A percentile compares a stretch with the other conserved stretches of the same genome.
These are phyloP conservation scores for Scopulariopsis brevicaulis DNA, from an alignment of 2,329 filamentous ascomycete species.

Conservation along the genomic window DNA sequence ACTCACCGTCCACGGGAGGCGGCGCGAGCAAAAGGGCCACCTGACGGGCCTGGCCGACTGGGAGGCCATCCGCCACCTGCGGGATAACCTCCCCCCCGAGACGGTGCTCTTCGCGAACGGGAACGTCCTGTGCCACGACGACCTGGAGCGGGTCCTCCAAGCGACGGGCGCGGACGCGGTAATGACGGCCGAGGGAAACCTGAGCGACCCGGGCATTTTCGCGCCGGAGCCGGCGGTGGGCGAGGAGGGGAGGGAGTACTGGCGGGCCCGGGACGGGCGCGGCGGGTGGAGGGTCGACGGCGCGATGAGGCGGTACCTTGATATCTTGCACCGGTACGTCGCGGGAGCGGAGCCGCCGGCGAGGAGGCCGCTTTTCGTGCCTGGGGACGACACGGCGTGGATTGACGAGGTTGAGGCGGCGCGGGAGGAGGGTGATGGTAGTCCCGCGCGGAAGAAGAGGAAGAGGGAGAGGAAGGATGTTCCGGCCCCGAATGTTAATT, in stretches of 20 bases:
- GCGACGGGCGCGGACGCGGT: constrained; percentile 83
- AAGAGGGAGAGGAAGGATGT: constrained; percentile 21
- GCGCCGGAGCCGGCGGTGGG: constrained; percentile 51
- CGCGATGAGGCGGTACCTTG: constrained; percentile 75
- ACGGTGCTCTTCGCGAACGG: constrained; percentile 96
- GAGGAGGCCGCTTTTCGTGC: constrained; percentile 63
- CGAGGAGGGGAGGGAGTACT: constrained; percentile 68
- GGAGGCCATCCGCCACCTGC: constrained; percentile 69
- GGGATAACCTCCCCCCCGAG: constrained; percentile 72
- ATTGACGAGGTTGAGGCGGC: constrained; percentile 24
- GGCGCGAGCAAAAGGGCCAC: constrained; percentile 89
- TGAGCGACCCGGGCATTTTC: constrained; percentile 87
- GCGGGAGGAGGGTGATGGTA: constrained; percentile 16
- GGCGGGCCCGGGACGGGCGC: constrained; percentile 66
- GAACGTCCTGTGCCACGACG: constrained; percentile 72
- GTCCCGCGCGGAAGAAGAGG: constrained; percentile 40
- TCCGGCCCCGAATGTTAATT: constrained; percentile 34
- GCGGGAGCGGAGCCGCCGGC: constrained; percentile 53
- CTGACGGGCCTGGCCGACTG: constrained; percentile 90
- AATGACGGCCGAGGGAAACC: constrained; percentile 93
- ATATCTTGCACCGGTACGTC: constrained; percentile 76
- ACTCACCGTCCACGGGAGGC: constrained; percentile 81
- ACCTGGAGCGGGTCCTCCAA: constrained; percentile 66
- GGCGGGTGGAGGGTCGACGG: constrained; percentile 86
- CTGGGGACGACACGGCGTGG: constrained; percentile 40